These are phyloP conservation scores for Viridothelium virens DNA, from an alignment of 495 filamentous ascomycete species.

Conservation along the genomic window DNA sequence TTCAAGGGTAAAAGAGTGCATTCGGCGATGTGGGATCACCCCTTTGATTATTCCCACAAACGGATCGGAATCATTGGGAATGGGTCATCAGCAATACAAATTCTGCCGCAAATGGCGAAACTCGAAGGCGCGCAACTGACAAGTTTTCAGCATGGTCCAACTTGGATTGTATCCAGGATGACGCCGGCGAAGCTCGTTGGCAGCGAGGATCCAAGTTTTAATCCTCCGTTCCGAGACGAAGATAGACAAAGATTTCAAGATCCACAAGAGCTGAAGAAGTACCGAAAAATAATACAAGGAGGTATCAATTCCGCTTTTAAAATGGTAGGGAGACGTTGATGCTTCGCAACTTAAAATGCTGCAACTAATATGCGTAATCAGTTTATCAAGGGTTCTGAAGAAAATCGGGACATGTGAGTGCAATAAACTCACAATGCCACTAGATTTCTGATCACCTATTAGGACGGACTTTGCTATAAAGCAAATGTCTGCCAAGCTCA, in stretches of 20 bases:
- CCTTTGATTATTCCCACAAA: constrained; percentile 23
- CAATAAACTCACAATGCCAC: no score
- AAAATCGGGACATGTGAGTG: constrained; percentile 14
- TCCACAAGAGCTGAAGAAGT: constrained; percentile 18
- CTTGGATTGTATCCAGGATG: constrained; percentile 15
- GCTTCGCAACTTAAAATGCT: no score
- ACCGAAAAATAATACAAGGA: constrained; percentile 22
- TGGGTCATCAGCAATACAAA: constrained; percentile 27
- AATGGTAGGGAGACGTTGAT: constrained; percentile 10
- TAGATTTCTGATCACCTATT: background rate
- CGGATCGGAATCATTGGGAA: constrained; percentile 30
- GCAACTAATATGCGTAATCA: background rate
- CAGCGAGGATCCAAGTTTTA: constrained; percentile 10
- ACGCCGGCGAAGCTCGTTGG: constrained; percentile 21
- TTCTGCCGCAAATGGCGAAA: constrained; percentile 25
- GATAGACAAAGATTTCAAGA: constrained; percentile 18
- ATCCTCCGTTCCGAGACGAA: constrained; percentile 15
- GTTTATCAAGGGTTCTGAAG: constrained; percentile 19
- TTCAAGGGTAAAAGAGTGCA: constrained; percentile 27
- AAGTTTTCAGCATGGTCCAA: constrained; percentile 10
- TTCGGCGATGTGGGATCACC: constrained; percentile 26
- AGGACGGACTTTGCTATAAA: constrained; percentile 20
- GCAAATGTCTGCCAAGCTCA: constrained; percentile 38
- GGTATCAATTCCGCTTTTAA: constrained; percentile 19
- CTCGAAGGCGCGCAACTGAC: constrained; percentile 17